These are phyloP conservation scores for Arthroderma sp. DNA, from an alignment of 2,329 filamentous ascomycete genomes.

Conservation along the genomic window DNA sequence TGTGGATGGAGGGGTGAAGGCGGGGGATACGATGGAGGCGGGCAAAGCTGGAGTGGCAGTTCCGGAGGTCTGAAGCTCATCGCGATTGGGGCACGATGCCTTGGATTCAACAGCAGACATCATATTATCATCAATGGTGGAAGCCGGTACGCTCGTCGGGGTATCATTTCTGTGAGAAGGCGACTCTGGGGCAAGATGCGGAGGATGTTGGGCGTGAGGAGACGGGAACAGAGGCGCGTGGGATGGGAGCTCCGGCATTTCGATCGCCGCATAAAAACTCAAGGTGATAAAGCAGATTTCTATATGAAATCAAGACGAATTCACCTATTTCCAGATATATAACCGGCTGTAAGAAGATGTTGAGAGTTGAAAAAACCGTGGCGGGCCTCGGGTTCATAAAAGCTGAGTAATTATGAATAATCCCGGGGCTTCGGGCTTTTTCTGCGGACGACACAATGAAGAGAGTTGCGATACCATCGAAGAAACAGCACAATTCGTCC, in stretches of 20 bases:
- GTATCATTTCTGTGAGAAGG: neutral
- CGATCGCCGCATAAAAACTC: neutral
- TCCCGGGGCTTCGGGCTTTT: too few relatives aligned
- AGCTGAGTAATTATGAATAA: too few relatives aligned
- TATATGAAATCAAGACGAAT: neutral
- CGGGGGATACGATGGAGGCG: constrained; percentile 41
- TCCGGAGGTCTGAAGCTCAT: neutral
- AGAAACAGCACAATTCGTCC: too few relatives aligned
- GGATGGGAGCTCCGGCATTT: constrained; percentile 43
- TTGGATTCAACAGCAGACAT: too few relatives aligned
- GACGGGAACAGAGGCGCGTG: constrained; percentile 39
- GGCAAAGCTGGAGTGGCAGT: constrained; percentile 33
- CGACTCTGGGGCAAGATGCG: constrained; percentile 7
- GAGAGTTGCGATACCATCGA: too few relatives aligned
- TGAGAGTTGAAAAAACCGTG: too few relatives aligned
- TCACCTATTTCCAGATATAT: too few relatives aligned
- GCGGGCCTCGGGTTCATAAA: too few relatives aligned
- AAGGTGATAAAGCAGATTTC: neutral
- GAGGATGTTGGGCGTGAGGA: constrained; percentile 21
- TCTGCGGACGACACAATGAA: too few relatives aligned
- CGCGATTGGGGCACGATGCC: too few relatives aligned
- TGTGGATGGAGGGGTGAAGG: constrained; percentile 35
- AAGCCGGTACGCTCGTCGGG: constrained; percentile 1
- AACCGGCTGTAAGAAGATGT: too few relatives aligned
- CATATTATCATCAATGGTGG: neutral